These are phyloP conservation scores for Pittosporum tobira DNA, from an alignment of 129 eudicot species.

Conservation along the genomic window DNA sequence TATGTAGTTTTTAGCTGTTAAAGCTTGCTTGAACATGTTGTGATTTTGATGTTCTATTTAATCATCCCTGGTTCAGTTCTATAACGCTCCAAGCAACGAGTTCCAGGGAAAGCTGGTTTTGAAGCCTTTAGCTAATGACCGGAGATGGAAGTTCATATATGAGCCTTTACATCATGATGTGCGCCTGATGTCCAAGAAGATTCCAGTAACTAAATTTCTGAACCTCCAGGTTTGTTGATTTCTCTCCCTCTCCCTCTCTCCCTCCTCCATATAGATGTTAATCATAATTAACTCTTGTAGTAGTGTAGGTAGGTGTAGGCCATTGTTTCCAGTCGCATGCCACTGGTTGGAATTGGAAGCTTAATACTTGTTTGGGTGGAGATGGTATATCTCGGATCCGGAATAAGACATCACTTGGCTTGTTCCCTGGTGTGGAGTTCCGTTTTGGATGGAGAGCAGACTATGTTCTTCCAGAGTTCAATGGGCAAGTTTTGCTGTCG, in stretches of 20 bases:
- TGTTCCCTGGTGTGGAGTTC: constrained; percentile 81
- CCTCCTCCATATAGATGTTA: neutral
- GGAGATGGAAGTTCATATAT: constrained; percentile 68
- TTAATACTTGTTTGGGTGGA: constrained; percentile 75
- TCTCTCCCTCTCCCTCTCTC: constrained; percentile 10
- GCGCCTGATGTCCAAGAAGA: constrained; percentile 82
- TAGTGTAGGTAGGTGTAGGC: constrained; percentile 83
- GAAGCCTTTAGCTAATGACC: constrained; percentile 67
- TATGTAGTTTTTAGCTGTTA: neutral
- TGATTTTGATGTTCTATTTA: neutral
- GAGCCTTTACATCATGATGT: constrained; percentile 81
- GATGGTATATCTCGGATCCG: constrained; percentile 86
- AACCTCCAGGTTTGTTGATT: constrained; percentile 73
- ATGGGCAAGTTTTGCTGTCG: constrained; percentile 43
- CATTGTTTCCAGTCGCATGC: constrained; percentile 65
- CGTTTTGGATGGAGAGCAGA: constrained; percentile 97
- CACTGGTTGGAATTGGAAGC: constrained; percentile 96
- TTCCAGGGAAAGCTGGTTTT: constrained; percentile 70
- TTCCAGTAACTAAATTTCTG: constrained; percentile 65
- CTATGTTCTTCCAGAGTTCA: constrained; percentile 82
- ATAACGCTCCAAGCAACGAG: constrained; percentile 76
- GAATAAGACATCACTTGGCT: constrained; percentile 72
- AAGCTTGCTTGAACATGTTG: neutral
- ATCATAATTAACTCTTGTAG: neutral
- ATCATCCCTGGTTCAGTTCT: constrained; percentile 39